Evolutionary conservation across 164 flowering plant genomes (phyloP).

Genomic region (Aristolochia contorta): DNA sequence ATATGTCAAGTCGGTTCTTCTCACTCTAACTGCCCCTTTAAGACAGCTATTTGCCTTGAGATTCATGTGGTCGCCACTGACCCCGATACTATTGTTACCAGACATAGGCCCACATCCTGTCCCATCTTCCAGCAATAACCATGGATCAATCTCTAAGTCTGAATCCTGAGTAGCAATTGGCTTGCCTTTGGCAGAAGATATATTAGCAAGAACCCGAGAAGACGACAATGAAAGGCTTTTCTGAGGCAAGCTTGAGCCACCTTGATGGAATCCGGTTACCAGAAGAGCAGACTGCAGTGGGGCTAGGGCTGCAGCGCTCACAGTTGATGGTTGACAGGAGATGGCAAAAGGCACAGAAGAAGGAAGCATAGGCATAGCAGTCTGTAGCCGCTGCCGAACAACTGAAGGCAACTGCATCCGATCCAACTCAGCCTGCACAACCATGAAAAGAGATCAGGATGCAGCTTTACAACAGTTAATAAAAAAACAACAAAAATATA

Average conservation of each 20-base stretch:
- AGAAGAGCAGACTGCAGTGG: conserved; percentile 39
- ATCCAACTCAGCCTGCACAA: conserved; percentile 73
- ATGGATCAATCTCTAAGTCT: conserved; percentile 78
- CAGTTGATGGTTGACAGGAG: conserved; percentile 65
- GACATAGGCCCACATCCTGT: conserved; percentile 58
- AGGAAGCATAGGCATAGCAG: conserved; percentile 77
- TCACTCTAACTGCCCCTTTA: conserved; percentile 81
- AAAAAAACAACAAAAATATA: not conserved
- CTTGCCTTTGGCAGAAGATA: conserved; percentile 41
- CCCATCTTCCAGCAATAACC: conserved; percentile 92
- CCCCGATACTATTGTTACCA: conserved; percentile 31
- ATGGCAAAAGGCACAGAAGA: conserved; percentile 34
- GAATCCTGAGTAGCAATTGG: conserved; percentile 30
- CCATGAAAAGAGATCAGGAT: conserved; percentile 1
- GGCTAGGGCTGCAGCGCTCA: conserved; percentile 40
- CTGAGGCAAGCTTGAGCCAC: conserved; percentile 24
- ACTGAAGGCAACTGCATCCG: conserved; percentile 77
- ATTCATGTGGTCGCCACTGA: conserved; percentile 49
- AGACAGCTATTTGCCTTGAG: conserved; percentile 80
- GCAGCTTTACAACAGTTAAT: not conserved
- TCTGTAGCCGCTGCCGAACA: conserved; percentile 79
- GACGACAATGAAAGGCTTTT: conserved; percentile 21
- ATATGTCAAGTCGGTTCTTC: conserved; percentile 86
- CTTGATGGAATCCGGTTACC: conserved; percentile 16
- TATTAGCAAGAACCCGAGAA: conserved; percentile 22